Conservation (phyloP, 805 yeast genomes). For the Spencermartinsiella europaea region DNA sequence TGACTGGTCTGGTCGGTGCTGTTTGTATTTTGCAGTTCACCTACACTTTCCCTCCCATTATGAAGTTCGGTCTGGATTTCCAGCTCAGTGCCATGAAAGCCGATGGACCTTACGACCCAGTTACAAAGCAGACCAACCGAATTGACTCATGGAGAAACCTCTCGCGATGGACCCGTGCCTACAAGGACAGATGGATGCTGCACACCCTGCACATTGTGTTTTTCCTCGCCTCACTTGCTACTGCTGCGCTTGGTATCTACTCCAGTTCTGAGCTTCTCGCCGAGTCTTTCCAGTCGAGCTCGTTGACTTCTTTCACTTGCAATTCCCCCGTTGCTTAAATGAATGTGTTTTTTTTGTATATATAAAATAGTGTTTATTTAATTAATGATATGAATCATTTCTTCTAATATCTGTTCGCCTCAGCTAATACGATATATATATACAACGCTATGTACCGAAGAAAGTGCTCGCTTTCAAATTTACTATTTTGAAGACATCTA, state of each 20-base stretch:
- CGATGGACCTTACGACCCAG: slow-evolving; percentile 24
- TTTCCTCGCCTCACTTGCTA: slow-evolving; percentile 31
- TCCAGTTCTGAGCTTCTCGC: slow-evolving; percentile 20
- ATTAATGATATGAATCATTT: no score
- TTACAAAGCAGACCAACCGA: slow-evolving; percentile 18
- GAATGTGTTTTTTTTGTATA: no score
- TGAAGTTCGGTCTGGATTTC: slow-evolving; percentile 22
- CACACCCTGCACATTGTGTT: slow-evolving; percentile 24
- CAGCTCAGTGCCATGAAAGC: slow-evolving; percentile 30
- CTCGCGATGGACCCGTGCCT: slow-evolving; percentile 36
- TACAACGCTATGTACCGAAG: no score
- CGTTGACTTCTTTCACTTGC: slow-evolving; percentile 20
- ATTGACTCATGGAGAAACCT: slow-evolving; percentile 30
- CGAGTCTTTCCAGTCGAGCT: slow-evolving; percentile 15
- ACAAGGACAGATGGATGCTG: slow-evolving; percentile 20
- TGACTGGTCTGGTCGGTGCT: slow-evolving; percentile 39
- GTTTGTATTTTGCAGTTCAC: slow-evolving; percentile 43
- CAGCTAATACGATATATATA: no score
- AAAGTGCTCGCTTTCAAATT: no score
- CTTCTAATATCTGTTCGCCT: no score
- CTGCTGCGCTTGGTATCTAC: slow-evolving; percentile 30
- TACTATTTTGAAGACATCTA: no score
- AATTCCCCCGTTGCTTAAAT: slow-evolving; percentile 10
- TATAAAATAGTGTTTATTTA: no score
- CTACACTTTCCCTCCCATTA: slow-evolving; percentile 39